Percentiles rank a stretch among this genome's conserved stretches.
Conservation (phyloP, 1,284 basidiomycete species). For the Ustilago crameri region DNA sequence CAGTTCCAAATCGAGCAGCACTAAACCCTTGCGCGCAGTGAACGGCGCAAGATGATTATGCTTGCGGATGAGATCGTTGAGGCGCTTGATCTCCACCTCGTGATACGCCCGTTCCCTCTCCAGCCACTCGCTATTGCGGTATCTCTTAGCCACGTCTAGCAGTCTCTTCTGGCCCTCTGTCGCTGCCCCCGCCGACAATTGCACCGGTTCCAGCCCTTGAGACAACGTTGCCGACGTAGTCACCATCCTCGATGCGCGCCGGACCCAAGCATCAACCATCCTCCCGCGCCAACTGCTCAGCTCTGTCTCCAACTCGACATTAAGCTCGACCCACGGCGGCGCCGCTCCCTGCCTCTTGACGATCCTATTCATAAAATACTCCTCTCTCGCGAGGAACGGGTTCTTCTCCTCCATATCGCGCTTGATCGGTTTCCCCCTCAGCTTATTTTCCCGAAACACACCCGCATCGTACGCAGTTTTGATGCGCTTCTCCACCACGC, state of each 20-base stretch:
- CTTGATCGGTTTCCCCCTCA: conserved; percentile 78
- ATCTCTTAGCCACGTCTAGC: conserved; percentile 67
- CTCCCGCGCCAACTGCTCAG: conserved; percentile 76
- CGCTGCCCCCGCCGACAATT: neutral
- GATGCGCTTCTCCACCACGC: conserved; percentile 54
- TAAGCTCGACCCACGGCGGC: conserved; percentile 91
- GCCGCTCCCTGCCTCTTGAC: conserved; percentile 83
- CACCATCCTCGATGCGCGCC: conserved; percentile 76
- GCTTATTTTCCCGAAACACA: conserved; percentile 78
- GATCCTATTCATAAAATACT: conserved; percentile 82
- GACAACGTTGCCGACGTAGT: conserved; percentile 64
- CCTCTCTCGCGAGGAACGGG: conserved; percentile 72
- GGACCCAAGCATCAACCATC: conserved; percentile 75
- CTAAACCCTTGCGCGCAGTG: conserved; percentile 50
- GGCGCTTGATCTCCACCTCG: conserved; percentile 33
- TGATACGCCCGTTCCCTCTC: conserved; percentile 72
- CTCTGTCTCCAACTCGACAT: conserved; percentile 75
- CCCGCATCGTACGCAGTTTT: conserved; percentile 78
- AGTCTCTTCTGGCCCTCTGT: conserved; percentile 12
- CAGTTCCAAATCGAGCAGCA: conserved; percentile 40
- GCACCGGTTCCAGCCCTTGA: conserved; percentile 70
- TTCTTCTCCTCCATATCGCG: conserved; percentile 77
- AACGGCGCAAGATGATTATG: conserved; percentile 61
- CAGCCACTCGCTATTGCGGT: conserved; percentile 81
- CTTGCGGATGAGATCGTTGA: conserved; percentile 54